phyloP scores from a whole-genome alignment of 2,329 filamentous ascomycete species.

The Alternaria incomplexa region DNA sequence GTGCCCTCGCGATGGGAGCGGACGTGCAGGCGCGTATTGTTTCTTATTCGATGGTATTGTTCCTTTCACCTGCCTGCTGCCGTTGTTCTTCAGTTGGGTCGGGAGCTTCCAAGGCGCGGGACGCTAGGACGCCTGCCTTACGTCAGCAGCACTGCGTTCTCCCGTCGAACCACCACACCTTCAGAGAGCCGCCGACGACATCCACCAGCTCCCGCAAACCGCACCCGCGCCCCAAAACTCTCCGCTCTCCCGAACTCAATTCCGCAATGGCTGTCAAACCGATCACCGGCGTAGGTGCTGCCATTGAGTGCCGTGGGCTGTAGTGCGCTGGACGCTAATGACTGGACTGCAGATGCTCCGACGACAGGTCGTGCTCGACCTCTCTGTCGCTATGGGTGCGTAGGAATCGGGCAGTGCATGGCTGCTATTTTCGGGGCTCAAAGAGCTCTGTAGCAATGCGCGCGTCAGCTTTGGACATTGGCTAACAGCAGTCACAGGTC shows the following conservation, averaged over 20 bases:
- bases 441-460: slow-evolving; percentile 10
- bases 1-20: slow-evolving; percentile 5
- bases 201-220: slow-evolving; percentile 38
- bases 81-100: slow-evolving; percentile 20
- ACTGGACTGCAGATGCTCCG: slow-evolving; percentile 64
- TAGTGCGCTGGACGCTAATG: slow-evolving; percentile 31
- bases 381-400: slow-evolving; percentile 70
- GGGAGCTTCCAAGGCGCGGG: slow-evolving; percentile 26
- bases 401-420: slow-evolving; percentile 17
- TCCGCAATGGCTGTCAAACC: slow-evolving; percentile 55
- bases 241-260: slow-evolving; percentile 31
- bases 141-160: slow-evolving; percentile 13
- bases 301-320: slow-evolving; percentile 37
- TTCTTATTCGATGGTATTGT: slow-evolving; percentile 11
- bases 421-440: neutral
- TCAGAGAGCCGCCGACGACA: slow-evolving; percentile 33
- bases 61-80: slow-evolving; percentile 18
- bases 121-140: slow-evolving; percentile 13
- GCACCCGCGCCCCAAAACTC: slow-evolving; percentile 37
- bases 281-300: slow-evolving; percentile 57
- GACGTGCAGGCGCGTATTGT: slow-evolving; percentile 12
- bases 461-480: slow-evolving; percentile 13
- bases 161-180: slow-evolving; percentile 39
- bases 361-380: slow-evolving; percentile 68
- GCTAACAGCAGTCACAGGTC: slow-evolving; percentile 54